A percentile compares a stretch with the other conserved stretches of the same genome.
Evolutionary conservation across 305 asterid species (phyloP).

Genomic region (Andrographis paniculata): DNA sequence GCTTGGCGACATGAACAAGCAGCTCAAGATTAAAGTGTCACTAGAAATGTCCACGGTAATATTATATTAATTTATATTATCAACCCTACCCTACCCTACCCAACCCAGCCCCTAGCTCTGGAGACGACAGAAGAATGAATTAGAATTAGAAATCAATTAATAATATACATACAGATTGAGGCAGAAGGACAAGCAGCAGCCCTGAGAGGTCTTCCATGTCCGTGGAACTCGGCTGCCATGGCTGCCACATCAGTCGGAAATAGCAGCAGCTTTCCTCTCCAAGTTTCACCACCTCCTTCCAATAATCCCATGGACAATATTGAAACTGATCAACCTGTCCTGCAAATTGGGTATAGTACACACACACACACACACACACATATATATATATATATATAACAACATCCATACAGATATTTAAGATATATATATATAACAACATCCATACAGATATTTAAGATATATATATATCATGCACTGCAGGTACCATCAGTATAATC

Average conservation of each 20-base stretch:
- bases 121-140: too few species aligned
- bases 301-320: conserved; percentile 43
- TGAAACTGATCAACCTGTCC: conserved; percentile 40
- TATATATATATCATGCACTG: not conserved
- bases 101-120: too few species aligned
- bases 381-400: too few species aligned
- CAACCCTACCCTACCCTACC: too few species aligned
- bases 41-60: conserved; percentile 60
- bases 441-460: too few species aligned
- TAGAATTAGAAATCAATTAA: not conserved
- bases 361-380: too few species aligned
- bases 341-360: conserved; percentile 89
- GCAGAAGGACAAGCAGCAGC: conserved; percentile 58
- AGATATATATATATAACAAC: too few species aligned
- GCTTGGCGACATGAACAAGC: conserved; percentile 84
- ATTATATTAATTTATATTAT: not conserved
- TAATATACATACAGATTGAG: conserved; percentile 37
- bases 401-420: too few species aligned
- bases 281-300: conserved; percentile 25
- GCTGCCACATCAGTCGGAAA: conserved; percentile 29
- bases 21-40: conserved; percentile 69
- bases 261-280: conserved; percentile 32
- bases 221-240: conserved; percentile 38
- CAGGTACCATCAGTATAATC: conserved; percentile 61
- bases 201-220: conserved; percentile 32